Conservation (phyloP, 495 filamentous ascomycete species). For the Daldinia concentrica region DNA sequence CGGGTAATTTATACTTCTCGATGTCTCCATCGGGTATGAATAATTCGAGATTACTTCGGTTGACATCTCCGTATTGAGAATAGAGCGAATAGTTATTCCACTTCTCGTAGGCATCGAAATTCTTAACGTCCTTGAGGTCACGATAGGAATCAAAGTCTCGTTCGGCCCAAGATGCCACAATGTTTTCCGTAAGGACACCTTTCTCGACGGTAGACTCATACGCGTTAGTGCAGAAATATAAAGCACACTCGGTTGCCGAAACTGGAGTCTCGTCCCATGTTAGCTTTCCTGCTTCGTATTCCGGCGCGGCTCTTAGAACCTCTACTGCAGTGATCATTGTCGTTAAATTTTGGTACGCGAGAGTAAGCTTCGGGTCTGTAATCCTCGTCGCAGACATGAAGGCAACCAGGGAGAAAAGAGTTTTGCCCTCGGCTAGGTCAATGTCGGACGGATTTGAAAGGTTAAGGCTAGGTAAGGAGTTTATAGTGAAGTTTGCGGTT, state of each 20-base stretch:
- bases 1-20: conserved; percentile 1
- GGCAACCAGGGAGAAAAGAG: conserved; percentile 1
- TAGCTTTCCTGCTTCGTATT: conserved; percentile 10
- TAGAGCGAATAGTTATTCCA: conserved; percentile 31
- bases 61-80: background rate
- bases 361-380: conserved; percentile 19
- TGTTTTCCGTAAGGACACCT: conserved; percentile 19
- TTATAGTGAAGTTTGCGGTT: conserved; percentile 2
- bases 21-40: conserved; percentile 12
- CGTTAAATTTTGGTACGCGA: conserved; percentile 25
- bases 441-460: conserved; percentile 3
- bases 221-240: conserved; percentile 33
- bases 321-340: conserved; percentile 22
- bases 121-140: background rate
- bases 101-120: conserved; percentile 19
- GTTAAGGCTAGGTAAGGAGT: conserved; percentile 18
- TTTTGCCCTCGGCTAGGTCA: background rate
- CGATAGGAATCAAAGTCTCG: conserved; percentile 17
- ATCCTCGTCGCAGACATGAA: conserved; percentile 13
- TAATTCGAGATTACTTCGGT: conserved; percentile 14
- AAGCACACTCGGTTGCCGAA: conserved; percentile 34
- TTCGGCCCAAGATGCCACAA: conserved; percentile 25
- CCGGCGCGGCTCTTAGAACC: conserved; percentile 12
- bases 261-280: conserved; percentile 26
- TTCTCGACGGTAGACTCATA: conserved; percentile 21